Evolutionary conservation across 2,329 filamentous ascomycete genomes (phyloP).

Genomic region (Esteya vermicola): DNA sequence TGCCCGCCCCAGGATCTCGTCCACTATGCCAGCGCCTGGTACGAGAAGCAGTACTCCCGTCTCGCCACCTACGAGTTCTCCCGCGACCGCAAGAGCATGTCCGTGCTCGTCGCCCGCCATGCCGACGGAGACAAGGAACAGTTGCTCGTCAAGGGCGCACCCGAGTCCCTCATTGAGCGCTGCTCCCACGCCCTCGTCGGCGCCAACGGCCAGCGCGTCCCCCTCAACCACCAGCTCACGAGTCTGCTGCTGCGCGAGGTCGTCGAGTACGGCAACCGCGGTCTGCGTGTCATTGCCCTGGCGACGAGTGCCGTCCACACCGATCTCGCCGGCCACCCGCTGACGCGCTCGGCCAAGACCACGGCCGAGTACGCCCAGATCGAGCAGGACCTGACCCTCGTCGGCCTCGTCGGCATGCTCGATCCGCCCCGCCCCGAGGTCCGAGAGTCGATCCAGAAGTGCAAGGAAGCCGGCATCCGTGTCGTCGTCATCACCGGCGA

Average conservation of each 20-base stretch:
- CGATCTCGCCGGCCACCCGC: conserved; percentile 47
- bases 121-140: conserved; percentile 40
- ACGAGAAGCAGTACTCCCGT: conserved; percentile 60
- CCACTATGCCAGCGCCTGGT: conserved; percentile 71
- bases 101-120: conserved; percentile 66
- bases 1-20: conserved; percentile 48
- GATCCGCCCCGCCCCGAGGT: conserved; percentile 94
- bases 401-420: conserved; percentile 91
- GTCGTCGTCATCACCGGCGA: conserved; percentile 98
- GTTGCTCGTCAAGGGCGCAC: conserved; percentile 90
- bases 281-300: conserved; percentile 87
- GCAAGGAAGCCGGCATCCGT: conserved; percentile 83
- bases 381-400: conserved; percentile 86
- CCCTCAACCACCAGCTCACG: conserved; percentile 54
- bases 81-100: conserved; percentile 98
- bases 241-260: conserved; percentile 66
- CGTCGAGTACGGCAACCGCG: conserved; percentile 78
- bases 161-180: conserved; percentile 84
- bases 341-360: conserved; percentile 63
- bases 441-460: conserved; percentile 69
- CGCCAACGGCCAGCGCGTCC: conserved; percentile 60
- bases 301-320: conserved; percentile 66
- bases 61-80: conserved; percentile 94
- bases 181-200: conserved; percentile 75
- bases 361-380: conserved; percentile 72